Evolutionary conservation across 108 stramenopile genomes (phyloP), one percentile per base, ranked within the genome.

Genomic region (Tribonema minus): DNA sequence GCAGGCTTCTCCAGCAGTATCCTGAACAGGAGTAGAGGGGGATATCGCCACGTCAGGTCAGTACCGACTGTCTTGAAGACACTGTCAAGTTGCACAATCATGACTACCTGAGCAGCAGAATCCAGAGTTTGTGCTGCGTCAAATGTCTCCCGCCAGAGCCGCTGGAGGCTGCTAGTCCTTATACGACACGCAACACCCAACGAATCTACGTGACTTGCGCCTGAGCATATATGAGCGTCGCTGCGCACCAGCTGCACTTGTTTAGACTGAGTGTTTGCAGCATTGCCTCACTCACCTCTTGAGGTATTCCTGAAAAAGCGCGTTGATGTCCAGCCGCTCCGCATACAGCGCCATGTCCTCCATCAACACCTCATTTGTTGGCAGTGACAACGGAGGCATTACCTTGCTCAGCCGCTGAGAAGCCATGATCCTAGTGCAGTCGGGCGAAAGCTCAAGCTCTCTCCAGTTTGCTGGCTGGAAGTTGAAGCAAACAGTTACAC

Each of bases 291-390:
- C 15, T n/a, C 36, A 70, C 77, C 77, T 61, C 60, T 58, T 26
- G 7, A 79, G 67, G 30, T 79, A 79, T 27, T 79, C 77, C 59
- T 79, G 77, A 60, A 79, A 68, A 63, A 79, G 65, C 3, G 58
- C 77, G 39, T 79, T 67, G 2, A 79, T 37, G 46, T 79, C 68
- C 31, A 70, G 68, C 37, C 31, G 65, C 32, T 79, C 68, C 1
- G 77, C 77, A 33, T 70, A 79, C 26, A 79, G 37, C 1, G 68
- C 77, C 77, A 79, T 70, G 7, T 79, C 77, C 34, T 79, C 77
- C 77, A 79, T 79, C 26, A 79, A 46, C 29, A 79, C 67, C 0
- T n/a, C 68, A 29, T 79, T 79, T 28, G 46, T 58, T 1, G 77
- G 77, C 25, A 70, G 59, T 30, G 20, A 40, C 6, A 79, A 30